Evolutionary conservation across 495 filamentous ascomycete species (phyloP), one percentile per base, ranked within the genome.

Genomic region (Aspergillus heteromorphus): DNA sequence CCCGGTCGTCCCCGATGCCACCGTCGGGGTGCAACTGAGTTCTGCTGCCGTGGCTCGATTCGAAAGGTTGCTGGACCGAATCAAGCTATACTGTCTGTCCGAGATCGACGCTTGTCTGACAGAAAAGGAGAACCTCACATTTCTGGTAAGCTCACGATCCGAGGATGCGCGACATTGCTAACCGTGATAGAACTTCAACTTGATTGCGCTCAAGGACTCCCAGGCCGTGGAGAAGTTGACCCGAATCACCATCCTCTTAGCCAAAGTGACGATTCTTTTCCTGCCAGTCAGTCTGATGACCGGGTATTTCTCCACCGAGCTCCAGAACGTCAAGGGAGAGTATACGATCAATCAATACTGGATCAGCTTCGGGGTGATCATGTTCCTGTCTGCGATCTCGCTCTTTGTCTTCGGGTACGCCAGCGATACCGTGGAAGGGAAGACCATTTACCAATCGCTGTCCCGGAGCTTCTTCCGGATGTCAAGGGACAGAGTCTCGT

Each of bases 131-230:
- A 82, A 84, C 6, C 72, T 95, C 40, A 86, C 89, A 16, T 84
- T 83, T 48, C 78, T 92, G 69, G 81, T 85, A 59, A 48, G 72
- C 51, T 40, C 43, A 18, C n/a, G 16, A 18, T 48, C 23, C 45
- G 17, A 42, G 19, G 18, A 16, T 17, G 34, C 4, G 34, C 25
- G 0, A 40, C n/a, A 14, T 31, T n/a, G 50, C 64, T 71, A 42
- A 70, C 45, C 38, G 14, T 43, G 41, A 36, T 45, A 90, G 87
- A 90, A 90, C 67, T 95, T 93, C 79, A 92, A 91, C 71, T 78
- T 95, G 60, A 91, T 89, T 51, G 85, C 89, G 11, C 84, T 92
- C 61, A 89, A 89, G 61, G 87, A 95, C 70, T 89, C 87, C 2
- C 79, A 86, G 51, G 83, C 85, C 2, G 87, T 91, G 6, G 89